These are phyloP conservation scores for Coemansia sp. DNA, from an alignment of 192 early-diverging fungal genomes.

Conservation along the genomic window DNA sequence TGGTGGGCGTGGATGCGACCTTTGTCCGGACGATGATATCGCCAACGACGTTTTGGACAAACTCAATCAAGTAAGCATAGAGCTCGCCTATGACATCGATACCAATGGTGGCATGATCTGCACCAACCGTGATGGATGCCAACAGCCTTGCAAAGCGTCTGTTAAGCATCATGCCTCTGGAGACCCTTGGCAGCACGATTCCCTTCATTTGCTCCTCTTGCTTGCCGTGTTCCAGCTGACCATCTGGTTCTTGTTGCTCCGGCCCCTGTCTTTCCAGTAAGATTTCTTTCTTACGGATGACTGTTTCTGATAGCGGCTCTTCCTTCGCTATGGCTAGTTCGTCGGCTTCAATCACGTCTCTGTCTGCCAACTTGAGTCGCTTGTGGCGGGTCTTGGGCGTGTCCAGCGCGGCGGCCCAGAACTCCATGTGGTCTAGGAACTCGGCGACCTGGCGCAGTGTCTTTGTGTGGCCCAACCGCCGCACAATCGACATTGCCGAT, in stretches of 20 bases:
- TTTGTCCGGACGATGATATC: not conserved
- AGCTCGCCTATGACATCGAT: not conserved
- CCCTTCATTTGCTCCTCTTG: too few species aligned
- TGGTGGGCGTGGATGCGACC: not conserved
- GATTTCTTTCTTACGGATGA: too few species aligned
- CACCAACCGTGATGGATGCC: not conserved
- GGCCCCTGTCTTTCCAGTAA: too few species aligned
- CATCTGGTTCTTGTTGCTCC: too few species aligned
- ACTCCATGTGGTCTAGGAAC: constrained; percentile 31
- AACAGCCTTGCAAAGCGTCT: not conserved
- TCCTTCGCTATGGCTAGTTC: not conserved
- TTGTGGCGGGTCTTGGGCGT: not conserved
- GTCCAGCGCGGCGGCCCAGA: constrained; percentile 17
- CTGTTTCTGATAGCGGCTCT: too few species aligned
- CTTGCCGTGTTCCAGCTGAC: too few species aligned
- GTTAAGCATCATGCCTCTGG: too few species aligned
- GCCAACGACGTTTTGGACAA: not conserved
- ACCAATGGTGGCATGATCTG: not conserved
- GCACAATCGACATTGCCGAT: constrained; percentile 14
- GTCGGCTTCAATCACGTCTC: not conserved
- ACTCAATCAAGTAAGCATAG: not conserved
- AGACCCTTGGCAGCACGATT: too few species aligned
- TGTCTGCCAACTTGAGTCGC: not conserved
- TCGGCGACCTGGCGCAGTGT: constrained; percentile 47
- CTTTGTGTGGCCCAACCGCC: constrained; percentile 30